These are phyloP conservation scores for Fusarium metavorans DNA, from an alignment of 2,329 filamentous ascomycete species.

Conservation along the genomic window DNA sequence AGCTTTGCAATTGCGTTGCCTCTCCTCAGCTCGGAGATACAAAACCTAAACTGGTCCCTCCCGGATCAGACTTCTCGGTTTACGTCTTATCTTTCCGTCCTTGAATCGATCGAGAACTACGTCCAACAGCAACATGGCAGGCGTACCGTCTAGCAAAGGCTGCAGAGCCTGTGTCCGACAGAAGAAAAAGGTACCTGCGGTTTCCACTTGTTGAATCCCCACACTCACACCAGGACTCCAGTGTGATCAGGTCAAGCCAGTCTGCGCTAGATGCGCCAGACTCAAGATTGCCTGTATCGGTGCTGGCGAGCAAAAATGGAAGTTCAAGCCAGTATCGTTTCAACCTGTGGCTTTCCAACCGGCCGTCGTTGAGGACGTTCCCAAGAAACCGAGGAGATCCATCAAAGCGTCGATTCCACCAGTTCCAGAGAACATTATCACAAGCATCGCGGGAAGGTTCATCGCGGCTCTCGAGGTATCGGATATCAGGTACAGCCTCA, in stretches of 20 bases:
- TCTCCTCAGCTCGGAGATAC: neutral
- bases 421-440: constrained; percentile 20
- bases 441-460: constrained; percentile 31
- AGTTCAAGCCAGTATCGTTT: constrained; percentile 55
- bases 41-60: neutral
- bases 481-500: constrained; percentile 58
- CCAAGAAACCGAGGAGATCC: neutral
- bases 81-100: neutral
- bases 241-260: constrained; percentile 59
- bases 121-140: constrained; percentile 54
- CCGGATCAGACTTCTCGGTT: neutral
- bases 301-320: constrained; percentile 59
- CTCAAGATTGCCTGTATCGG: constrained; percentile 59
- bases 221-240: constrained; percentile 30
- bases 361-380: neutral
- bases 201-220: neutral
- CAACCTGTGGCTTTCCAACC: constrained; percentile 14
- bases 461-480: constrained; percentile 50
- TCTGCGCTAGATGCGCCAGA: constrained; percentile 60
- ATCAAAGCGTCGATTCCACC: neutral
- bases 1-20: neutral
- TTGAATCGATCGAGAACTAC: neutral
- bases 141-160: constrained; percentile 61
- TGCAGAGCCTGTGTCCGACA: constrained; percentile 63
- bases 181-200: constrained; percentile 62